A percentile compares a stretch with the other conserved stretches of the same genome.
Evolutionary conservation across 768 basidiomycete species (phyloP).

Genomic region (Naematelia aurantialba): DNA sequence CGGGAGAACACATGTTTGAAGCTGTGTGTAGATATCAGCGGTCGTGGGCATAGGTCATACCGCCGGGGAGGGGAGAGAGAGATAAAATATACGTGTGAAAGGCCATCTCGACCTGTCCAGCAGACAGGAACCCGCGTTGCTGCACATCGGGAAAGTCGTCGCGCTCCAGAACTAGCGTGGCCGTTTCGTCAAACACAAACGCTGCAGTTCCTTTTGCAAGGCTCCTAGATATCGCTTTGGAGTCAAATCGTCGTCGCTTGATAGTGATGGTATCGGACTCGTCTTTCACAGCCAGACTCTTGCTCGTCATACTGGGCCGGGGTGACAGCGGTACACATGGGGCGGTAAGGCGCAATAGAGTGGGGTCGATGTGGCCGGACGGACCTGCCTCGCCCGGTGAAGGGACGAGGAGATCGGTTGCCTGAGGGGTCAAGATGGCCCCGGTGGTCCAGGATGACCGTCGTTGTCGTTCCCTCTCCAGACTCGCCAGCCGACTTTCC

Average conservation of each 20-base stretch:
- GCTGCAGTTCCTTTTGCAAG: neutral
- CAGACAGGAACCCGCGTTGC: slow-evolving; percentile 11
- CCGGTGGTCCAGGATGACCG: neutral
- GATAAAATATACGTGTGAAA: slow-evolving; percentile 27
- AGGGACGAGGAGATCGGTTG: neutral
- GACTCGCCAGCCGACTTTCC: slow-evolving; percentile 9
- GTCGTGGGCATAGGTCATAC: too few species aligned
- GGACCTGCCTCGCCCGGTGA: neutral
- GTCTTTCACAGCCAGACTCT: too few species aligned
- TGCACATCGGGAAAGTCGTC: slow-evolving; percentile 15
- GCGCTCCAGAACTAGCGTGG: slow-evolving; percentile 5
- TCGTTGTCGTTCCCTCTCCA: slow-evolving; percentile 4
- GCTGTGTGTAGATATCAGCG: neutral
- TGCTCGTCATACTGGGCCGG: neutral
- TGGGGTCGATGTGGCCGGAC: neutral
- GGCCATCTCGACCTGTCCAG: slow-evolving; percentile 18
- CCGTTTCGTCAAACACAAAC: slow-evolving; percentile 12
- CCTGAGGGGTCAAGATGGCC: neutral
- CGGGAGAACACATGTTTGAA: slow-evolving; percentile 33
- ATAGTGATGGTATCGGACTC: neutral
- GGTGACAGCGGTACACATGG: neutral
- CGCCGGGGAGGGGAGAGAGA: too few species aligned
- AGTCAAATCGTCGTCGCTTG: neutral
- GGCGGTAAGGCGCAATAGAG: neutral
- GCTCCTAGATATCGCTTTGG: neutral